These are phyloP conservation scores for Chytriomyces sp. DNA, from an alignment of 192 early-diverging fungal genomes.

Conservation along the genomic window DNA sequence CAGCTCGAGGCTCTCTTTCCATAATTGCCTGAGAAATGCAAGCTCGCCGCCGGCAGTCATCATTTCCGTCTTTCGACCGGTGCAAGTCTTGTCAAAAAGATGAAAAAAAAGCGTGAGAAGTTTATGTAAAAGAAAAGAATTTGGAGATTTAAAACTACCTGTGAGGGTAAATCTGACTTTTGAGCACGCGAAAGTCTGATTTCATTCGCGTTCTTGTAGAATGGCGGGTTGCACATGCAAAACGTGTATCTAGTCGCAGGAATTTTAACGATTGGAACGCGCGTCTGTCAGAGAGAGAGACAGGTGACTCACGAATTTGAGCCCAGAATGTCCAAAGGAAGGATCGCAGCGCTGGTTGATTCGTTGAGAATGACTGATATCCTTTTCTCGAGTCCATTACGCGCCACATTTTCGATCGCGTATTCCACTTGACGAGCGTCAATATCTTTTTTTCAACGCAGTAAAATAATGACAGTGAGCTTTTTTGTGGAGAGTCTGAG, in stretches of 20 bases:
- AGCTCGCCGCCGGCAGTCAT: constrained; percentile 82
- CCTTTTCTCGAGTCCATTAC: constrained; percentile 63
- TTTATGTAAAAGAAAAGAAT: background rate
- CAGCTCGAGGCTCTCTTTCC: constrained; percentile 66
- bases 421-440: constrained; percentile 63
- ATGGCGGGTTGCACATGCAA: constrained; percentile 93
- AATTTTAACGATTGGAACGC: background rate
- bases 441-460: constrained; percentile 67
- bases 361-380: constrained; percentile 59
- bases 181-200: constrained; percentile 49
- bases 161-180: constrained; percentile 62
- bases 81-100: constrained; percentile 52
- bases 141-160: constrained; percentile 40
- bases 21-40: constrained; percentile 68
- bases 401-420: constrained; percentile 67
- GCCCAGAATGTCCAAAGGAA: constrained; percentile 26
- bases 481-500: background rate
- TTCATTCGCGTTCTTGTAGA: constrained; percentile 70
- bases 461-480: background rate
- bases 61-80: constrained; percentile 72
- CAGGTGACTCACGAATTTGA: background rate
- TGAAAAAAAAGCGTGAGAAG: constrained; percentile 2
- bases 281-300: background rate
- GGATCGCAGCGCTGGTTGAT: constrained; percentile 12
- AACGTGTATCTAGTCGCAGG: constrained; percentile 55